phyloP scores from a whole-genome alignment of 495 filamentous ascomycete species.

The Hypoxylon fragiforme region DNA sequence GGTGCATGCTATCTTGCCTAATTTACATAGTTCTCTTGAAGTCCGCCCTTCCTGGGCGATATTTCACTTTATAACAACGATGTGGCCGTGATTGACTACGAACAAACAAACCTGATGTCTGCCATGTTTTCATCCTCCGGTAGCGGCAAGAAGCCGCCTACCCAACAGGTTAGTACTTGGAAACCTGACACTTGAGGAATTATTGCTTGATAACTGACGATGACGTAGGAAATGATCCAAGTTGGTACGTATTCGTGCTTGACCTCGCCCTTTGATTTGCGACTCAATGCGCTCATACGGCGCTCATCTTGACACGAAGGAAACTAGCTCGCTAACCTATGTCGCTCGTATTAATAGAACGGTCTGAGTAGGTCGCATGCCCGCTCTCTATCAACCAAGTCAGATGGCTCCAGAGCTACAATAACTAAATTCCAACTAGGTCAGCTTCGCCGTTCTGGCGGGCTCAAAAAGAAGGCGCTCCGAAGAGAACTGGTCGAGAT shows the following conservation, averaged over 20 bases:
- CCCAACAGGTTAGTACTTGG: constrained; percentile 64
- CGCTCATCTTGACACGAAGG: constrained; percentile 13
- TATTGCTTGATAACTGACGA: constrained; percentile 31
- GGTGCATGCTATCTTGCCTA: too few relatives aligned
- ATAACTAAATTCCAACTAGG: constrained; percentile 47
- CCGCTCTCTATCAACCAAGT: not conserved
- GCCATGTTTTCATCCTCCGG: constrained; percentile 60
- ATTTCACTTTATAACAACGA: constrained; percentile 16
- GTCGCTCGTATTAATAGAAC: constrained; percentile 49
- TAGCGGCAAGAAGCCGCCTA: constrained; percentile 66
- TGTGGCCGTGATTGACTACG: constrained; percentile 25
- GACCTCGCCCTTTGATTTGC: not conserved
- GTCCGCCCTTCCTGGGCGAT: constrained; percentile 6
- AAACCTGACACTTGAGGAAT: constrained; percentile 1
- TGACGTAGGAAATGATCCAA: constrained; percentile 94
- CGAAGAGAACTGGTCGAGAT: constrained; percentile 62
- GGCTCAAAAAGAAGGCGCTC: constrained; percentile 54
- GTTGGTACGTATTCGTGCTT: constrained; percentile 69
- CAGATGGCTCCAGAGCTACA: not conserved
- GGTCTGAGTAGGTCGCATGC: constrained; percentile 59
- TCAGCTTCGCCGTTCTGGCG: constrained; percentile 91
- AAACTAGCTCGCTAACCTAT: constrained; percentile 23
- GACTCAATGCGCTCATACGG: constrained; percentile 18
- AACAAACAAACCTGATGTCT: constrained; percentile 28
- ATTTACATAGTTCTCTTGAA: constrained; percentile 11